A percentile compares a stretch with the other conserved stretches of the same genome.
Evolutionary conservation across 768 basidiomycete species (phyloP).

Genomic region (Roridomyces roridus): DNA sequence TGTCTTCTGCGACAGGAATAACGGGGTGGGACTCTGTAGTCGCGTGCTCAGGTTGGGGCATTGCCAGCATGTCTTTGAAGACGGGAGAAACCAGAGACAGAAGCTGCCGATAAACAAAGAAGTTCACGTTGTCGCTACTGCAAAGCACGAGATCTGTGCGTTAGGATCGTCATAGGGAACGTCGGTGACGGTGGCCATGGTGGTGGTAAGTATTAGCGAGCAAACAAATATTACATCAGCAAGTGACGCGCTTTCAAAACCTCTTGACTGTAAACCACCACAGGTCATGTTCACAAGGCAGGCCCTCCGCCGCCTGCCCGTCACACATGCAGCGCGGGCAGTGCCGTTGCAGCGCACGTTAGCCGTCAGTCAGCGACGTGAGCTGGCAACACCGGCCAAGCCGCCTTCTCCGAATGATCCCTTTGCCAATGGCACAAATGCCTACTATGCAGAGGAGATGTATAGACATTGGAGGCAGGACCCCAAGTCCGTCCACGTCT

Average conservation of each 20-base stretch:
- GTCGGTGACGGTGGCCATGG: neutral
- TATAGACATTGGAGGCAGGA: slow-evolving; percentile 92
- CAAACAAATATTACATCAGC: neutral
- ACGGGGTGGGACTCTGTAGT: slow-evolving; percentile 23
- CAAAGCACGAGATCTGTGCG: slow-evolving; percentile 11
- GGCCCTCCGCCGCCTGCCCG: slow-evolving; percentile 38
- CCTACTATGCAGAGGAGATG: slow-evolving; percentile 98
- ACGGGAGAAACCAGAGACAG: slow-evolving; percentile 32
- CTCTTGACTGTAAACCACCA: slow-evolving; percentile 11
- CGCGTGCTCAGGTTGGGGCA: slow-evolving; percentile 21
- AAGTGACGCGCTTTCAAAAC: neutral
- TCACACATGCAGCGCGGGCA: slow-evolving; percentile 24
- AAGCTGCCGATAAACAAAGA: slow-evolving; percentile 28
- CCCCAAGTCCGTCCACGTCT: slow-evolving; percentile 89
- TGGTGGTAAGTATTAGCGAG: neutral
- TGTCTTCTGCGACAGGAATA: slow-evolving; percentile 36
- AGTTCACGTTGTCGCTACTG: slow-evolving; percentile 29
- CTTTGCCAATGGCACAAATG: slow-evolving; percentile 94
- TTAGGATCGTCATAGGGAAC: slow-evolving; percentile 5
- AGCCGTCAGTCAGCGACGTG: slow-evolving; percentile 31
- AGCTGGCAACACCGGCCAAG: slow-evolving; percentile 50
- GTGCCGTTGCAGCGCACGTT: slow-evolving; percentile 22
- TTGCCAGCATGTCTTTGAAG: slow-evolving; percentile 33
- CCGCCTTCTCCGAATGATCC: slow-evolving; percentile 79
- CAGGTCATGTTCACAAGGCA: slow-evolving; percentile 41